Evolutionary conservation across 2,329 filamentous ascomycete genomes (phyloP).

Genomic region (Trichophyton verrucosum): DNA sequence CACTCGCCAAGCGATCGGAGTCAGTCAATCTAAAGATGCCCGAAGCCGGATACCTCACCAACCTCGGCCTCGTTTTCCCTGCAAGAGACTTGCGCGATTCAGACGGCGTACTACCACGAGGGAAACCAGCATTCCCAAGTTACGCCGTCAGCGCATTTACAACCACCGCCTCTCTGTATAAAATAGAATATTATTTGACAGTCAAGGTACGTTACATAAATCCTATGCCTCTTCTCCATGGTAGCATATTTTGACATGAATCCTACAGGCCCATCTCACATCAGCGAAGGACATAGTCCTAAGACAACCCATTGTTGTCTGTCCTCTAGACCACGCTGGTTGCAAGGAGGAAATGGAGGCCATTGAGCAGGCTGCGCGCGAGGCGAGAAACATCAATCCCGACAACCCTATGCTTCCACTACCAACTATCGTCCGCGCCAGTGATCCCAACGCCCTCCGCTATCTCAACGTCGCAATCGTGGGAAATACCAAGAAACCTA

Average conservation of each 20-base stretch:
- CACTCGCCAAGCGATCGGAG: constrained; percentile 71
- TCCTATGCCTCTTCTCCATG: background rate
- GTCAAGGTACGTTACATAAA: constrained; percentile 58
- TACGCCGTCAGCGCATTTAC: constrained; percentile 87
- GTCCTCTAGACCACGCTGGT: constrained; percentile 83
- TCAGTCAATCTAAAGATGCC: constrained; percentile 72
- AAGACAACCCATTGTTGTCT: constrained; percentile 88
- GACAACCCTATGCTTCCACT: constrained; percentile 90
- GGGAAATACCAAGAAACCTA: constrained; percentile 47
- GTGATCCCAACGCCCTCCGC: constrained; percentile 53
- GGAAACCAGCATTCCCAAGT: constrained; percentile 75
- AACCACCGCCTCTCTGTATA: constrained; percentile 86
- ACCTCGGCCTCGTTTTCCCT: constrained; percentile 81
- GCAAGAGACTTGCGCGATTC: constrained; percentile 75
- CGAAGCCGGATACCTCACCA: constrained; percentile 84
- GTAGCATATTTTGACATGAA: background rate
- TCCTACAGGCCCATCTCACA: constrained; percentile 64
- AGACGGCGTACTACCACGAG: constrained; percentile 75
- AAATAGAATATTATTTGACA: constrained; percentile 92
- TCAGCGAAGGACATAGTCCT: constrained; percentile 78
- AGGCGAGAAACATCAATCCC: constrained; percentile 74
- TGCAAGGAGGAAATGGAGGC: constrained; percentile 99
- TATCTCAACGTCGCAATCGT: constrained; percentile 52
- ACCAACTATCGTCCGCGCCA: constrained; percentile 65
- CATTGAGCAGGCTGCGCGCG: constrained; percentile 89